Base-by-base conservation (phyloP, 2,329 filamentous ascomycete species). In the Trichoderma asperellum region DNA sequence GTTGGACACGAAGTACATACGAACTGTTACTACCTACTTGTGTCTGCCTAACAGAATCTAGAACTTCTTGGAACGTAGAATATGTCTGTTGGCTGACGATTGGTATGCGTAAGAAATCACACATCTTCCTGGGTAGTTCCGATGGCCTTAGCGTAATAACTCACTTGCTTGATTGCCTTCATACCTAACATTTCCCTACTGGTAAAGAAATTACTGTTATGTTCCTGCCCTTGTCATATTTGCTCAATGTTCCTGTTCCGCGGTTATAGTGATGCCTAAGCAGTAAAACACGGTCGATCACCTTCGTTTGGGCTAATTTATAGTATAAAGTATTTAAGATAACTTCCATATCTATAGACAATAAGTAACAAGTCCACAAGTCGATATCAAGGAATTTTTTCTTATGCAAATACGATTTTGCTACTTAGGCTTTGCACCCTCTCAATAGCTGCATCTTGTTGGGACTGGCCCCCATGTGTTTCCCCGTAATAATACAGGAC, bases 381-480 rank as follows among this genome's bases (percentile, higher is more conserved):
- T 2, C 32, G 34, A 18, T 12, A 34, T 7, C 10, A 14, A 4
- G 2, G 14, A 43, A 1, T 5, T 1, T 18, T 7, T 18, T 8
- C 18, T 5, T 27, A 32, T 56, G 35, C 8, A 34, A 27, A 16
- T 27, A 24, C 12, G 24, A 43, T 49, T 27, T 61, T 12, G 16
- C 14, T 18, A 18, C 27, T 5, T 11, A 32, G 21, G 12, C 11
- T 29, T 64, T 34, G 62, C 52, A n/a, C 53, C 52, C 53, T 57
- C 53, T 47, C 53, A 7, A 49, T n/a, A 14, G 0, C 47, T 49
- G 37, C 62, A 43, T 43, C 18, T 64, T 56, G 16, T 64, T 43
- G 53, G 43, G 53, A 66, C 47, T 57, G 37, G 62, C 35, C 37
- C 27, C 27, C 52, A 57, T 57, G 53, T 55, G 6, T 16, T 55